Evolutionary conservation across 768 basidiomycete genomes (phyloP).

Genomic region (Multifurca ochricompacta): DNA sequence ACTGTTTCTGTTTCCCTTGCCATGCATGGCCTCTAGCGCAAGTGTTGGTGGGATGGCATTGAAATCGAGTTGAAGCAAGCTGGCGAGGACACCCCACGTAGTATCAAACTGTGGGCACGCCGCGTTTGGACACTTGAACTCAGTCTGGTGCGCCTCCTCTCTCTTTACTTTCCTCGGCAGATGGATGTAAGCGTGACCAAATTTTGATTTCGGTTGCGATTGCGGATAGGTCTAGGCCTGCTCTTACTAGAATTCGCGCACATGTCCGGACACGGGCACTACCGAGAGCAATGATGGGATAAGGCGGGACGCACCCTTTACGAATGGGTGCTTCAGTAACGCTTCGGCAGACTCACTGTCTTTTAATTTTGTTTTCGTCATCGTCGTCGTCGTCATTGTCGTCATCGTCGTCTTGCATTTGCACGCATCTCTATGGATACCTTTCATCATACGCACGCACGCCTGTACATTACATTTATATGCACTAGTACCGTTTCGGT

Average conservation of each 20-base stretch:
- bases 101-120: slow-evolving; percentile 91
- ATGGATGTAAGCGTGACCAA: neutral
- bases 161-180: slow-evolving; percentile 18
- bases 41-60: slow-evolving; percentile 99
- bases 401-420: neutral
- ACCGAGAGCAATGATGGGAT: neutral
- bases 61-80: slow-evolving; percentile 73
- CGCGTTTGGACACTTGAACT: slow-evolving; percentile 98
- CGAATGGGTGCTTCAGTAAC: neutral
- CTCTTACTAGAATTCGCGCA: neutral
- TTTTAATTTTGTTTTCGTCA: neutral
- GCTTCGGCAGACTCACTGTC: neutral
- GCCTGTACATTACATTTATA: slow-evolving; percentile 1
- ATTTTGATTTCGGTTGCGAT: neutral
- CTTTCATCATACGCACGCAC: slow-evolving; percentile 1
- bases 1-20: too few species aligned
- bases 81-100: slow-evolving; percentile 42
- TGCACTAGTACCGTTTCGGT: neutral
- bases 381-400: neutral
- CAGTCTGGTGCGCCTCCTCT: slow-evolving; percentile 56
- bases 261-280: neutral
- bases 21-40: slow-evolving; percentile 53
- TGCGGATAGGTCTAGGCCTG: slow-evolving; percentile 19
- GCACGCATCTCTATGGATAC: slow-evolving; percentile 3
- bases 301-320: neutral